Evolutionary conservation across 1,284 basidiomycete genomes (phyloP), one percentile per base, ranked within the genome.

Genomic region (Quambalaria eucalypti): DNA sequence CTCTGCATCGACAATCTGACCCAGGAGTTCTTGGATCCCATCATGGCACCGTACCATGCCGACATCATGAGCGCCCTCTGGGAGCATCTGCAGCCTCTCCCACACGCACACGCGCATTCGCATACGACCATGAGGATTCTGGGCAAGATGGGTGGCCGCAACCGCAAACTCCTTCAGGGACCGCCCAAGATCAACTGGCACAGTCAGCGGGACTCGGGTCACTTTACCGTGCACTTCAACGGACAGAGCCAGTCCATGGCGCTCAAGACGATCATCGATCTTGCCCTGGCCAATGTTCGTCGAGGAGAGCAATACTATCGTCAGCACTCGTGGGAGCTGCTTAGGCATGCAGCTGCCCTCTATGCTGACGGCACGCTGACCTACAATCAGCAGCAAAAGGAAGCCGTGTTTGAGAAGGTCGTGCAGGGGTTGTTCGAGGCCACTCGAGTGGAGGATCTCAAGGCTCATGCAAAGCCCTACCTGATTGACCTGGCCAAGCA

Each of bases 1-100:
- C 81, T 99, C n/a, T 98, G 93, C 78, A 96, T 99, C 74, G 96
- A 99, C 80, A 99, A 98, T 72, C 82, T 99, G 25, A 97, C 92
- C 0, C 90, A 92, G 19, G 95, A 98, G 76, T 99, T 98, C 80
- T 82, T 99, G 28, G 95, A 98, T 70, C 96, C 95, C 0, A 95
- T 92, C 1, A 84, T 99, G 72, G 88, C 85, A 60, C 90, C 90
- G 10, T 73, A 74, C 55, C 62, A 66, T 25, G 62, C 90, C 46
- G 92, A 98, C 63, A 81, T 99, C 58, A 97, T 95, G 89, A 87
- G 87, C 60, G 93, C 92, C 0, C 81, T 75, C 26, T 73, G 71
- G 72, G 62, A 63, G 55, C 72, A 74, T 33, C 80, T 99, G 42
- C 90, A 87, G 72, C 95, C 95, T 0, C 78, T 91, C 12, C 95